Evolutionary conservation across 1,284 basidiomycete species (phyloP), one percentile per base, ranked within the genome.

Genomic region (Cutaneotrichosporon cavernicola): DNA sequence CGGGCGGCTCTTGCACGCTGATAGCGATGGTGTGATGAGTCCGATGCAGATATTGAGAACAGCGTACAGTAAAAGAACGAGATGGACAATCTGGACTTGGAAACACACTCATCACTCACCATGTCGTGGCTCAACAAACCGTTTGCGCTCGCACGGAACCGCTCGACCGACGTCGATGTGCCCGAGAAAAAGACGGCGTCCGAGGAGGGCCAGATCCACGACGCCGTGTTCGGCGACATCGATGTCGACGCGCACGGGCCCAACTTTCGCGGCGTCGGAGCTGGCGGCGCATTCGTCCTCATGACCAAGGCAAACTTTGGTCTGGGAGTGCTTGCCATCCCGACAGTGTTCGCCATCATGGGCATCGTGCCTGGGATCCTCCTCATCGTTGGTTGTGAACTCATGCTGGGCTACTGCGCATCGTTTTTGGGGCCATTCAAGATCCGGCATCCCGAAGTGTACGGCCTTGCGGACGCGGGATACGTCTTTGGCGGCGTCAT

Each of bases 331-430:
- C 63, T 75, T 18, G 68, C 70, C 4, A 73, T 76, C 53, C 76
- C 76, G 5, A 52, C 69, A 8, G 72, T 76, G 3, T 69, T 77
- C 21, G 40, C 69, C 43, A 67, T 70, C 0, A 65, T 73, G 31
- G 74, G 75, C 6, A 66, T 71, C 30, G 72, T 74, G 3, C 75
- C 76, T 1, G 76, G 76, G 13, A 61, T 73, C 38, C 58, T 77
- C 21, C 50, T 72, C 56, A 63, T 79, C 31, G 21, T 76, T 11
- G 65, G 65, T 21, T 61, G 73, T 6, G 73, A 72, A 26, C 53
- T 56, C n/a, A 69, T 76, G 55, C 70, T 70, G 1, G 69, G 70
- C 22, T 78, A 65, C 58, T 65, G 66, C 40, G 62, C 61, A 7
- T 63, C 61, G 22, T 62, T 66, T 32, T 59, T 67, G 1, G 64